These are phyloP conservation scores for Eucalyptus guilfoylei DNA, from an alignment of 345 rosid species.

Conservation along the genomic window DNA sequence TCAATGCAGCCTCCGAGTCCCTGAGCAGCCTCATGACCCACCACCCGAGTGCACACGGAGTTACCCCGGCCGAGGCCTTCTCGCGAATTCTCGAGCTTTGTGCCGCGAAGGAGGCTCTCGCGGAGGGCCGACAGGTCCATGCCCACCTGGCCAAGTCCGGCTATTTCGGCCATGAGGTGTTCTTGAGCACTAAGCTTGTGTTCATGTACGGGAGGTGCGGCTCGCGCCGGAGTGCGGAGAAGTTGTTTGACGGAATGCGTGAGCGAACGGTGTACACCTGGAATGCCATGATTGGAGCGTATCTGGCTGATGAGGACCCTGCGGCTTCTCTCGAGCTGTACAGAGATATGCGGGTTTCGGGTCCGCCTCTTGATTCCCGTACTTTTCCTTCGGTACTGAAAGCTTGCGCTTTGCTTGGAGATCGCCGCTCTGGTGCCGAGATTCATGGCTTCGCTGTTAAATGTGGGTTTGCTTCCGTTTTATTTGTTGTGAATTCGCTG, in stretches of 20 bases:
- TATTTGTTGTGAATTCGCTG: conserved; percentile 52
- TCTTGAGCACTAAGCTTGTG: conserved; percentile 57
- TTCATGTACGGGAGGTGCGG: conserved; percentile 66
- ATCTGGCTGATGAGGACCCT: conserved; percentile 43
- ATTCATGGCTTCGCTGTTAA: conserved; percentile 55
- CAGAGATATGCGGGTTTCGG: conserved; percentile 33
- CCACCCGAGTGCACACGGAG: background rate
- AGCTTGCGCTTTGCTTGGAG: conserved; percentile 41
- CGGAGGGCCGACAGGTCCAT: conserved; percentile 10
- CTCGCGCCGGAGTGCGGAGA: conserved; percentile 33
- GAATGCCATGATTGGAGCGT: conserved; percentile 72
- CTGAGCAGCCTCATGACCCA: background rate
- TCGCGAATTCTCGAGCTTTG: background rate
- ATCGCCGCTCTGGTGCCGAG: conserved; percentile 31
- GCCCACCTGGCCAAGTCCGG: conserved; percentile 36
- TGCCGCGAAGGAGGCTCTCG: background rate
- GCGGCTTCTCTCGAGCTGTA: conserved; percentile 32
- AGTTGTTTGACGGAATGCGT: conserved; percentile 54
- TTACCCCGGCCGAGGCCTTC: background rate
- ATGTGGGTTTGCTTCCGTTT: conserved; percentile 20
- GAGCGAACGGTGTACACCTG: conserved; percentile 52
- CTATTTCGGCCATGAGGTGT: background rate
- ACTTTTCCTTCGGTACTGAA: conserved; percentile 54
- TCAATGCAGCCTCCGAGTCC: background rate
- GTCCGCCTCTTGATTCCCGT: conserved; percentile 35